A percentile compares a stretch with the other conserved stretches of the same genome.
Conservation (phyloP, 192 early-diverging fungal species). For the Coemansia reversa region DNA sequence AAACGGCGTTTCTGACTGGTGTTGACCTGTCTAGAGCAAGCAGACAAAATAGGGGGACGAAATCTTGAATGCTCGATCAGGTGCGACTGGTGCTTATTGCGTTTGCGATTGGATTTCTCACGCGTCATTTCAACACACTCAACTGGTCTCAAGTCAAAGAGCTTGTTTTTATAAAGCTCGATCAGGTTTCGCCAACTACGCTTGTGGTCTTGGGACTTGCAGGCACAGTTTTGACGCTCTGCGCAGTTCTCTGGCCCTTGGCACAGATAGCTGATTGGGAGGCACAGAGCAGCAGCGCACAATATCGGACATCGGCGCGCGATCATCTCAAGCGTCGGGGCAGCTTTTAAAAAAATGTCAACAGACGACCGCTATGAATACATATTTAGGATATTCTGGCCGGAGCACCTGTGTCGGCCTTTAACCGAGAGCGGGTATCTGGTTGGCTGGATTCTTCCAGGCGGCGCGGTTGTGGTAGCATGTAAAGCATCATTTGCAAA, state of each 20-base stretch:
- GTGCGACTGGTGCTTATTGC: slow-evolving; percentile 54
- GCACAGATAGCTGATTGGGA: slow-evolving; percentile 52
- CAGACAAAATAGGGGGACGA: not conserved
- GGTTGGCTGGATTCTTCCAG: slow-evolving; percentile 42
- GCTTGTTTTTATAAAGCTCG: slow-evolving; percentile 26
- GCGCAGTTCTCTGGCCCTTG: slow-evolving; percentile 42
- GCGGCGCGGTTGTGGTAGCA: slow-evolving; percentile 38
- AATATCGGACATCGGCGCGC: slow-evolving; percentile 46
- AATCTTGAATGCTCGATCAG: slow-evolving; percentile 47
- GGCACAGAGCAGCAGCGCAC: slow-evolving; percentile 29
- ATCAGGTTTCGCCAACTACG: slow-evolving; percentile 39
- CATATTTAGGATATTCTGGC: slow-evolving; percentile 48
- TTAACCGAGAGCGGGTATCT: slow-evolving; percentile 43
- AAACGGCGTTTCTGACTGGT: not conserved
- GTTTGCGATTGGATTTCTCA: slow-evolving; percentile 55
- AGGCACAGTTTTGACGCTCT: slow-evolving; percentile 24
- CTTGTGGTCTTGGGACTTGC: slow-evolving; percentile 27
- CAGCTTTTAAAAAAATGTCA: slow-evolving; percentile 40
- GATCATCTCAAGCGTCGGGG: slow-evolving; percentile 56
- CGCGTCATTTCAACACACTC: slow-evolving; percentile 55
- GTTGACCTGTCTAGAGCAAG: slow-evolving; percentile 9
- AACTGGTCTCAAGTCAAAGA: slow-evolving; percentile 54
- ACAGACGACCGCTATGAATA: slow-evolving; percentile 3
- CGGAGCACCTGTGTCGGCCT: slow-evolving; percentile 30
- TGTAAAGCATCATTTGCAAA: slow-evolving; percentile 42